Evolutionary conservation across 73 alveolate genomes (phyloP), one percentile per base, ranked within the genome.

Genomic region (Uronychia setigera): DNA sequence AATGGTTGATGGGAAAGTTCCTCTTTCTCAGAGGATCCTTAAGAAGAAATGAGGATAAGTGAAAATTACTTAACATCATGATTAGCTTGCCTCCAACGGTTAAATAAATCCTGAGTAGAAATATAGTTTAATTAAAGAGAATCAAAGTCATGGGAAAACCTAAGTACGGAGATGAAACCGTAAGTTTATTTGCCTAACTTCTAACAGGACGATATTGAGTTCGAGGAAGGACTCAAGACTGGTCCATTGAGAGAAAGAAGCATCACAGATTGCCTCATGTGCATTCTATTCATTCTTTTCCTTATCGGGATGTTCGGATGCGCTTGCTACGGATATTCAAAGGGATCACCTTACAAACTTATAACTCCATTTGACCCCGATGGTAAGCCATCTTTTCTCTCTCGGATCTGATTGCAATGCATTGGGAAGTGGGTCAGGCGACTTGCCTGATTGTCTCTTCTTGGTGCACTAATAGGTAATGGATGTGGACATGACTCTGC

Each of bases 161-260:
- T 11, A 46, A 46, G 19, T 46, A 46, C 67, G 67, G 67, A 5
- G 67, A 46, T 19, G 67, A 46, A 46, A 46, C 67, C 5, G 67
- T 46, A 46, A 46, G 67, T 11, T 11, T 46, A 46, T n/a, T n/a
- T n/a, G n/a, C n/a, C 5, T 5, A 19, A 46, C 19, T 19, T 11
- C 67, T 46, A 19, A 19, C 67, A 46, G 67, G 89, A 82, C 1
- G 89, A 74, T 19, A 30, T 31, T 59, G 79, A 74, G 74, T 80
- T 82, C 32, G 89, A 82, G 77, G 77, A 59, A 30, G 77, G 82
- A 27, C 58, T 91, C 58, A 77, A 86, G 26, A 91, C 94, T 76
- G 99, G 99, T n/a, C 99, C 99, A 32, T 76, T 91, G 67, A 95
- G 91, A 81, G 98, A 97, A 76, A 92, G 99, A 79, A 85, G 91